Evolutionary conservation across 352 stramenopile species (phyloP).

Genomic region (Blastocystis sp.): DNA sequence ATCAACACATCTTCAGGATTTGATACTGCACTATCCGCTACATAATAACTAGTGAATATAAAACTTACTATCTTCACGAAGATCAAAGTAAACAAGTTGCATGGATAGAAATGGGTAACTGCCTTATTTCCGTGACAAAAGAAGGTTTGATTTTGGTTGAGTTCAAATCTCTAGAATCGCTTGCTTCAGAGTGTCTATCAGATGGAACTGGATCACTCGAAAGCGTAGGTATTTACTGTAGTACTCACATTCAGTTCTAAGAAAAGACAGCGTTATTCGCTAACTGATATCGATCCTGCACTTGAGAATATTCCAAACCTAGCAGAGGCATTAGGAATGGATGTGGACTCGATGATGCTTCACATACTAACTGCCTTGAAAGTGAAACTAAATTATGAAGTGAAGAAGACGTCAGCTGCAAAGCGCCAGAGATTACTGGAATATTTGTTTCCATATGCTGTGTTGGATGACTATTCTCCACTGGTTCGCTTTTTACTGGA

Average conservation of each 20-base stretch:
- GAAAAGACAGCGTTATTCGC: slow-evolving; percentile 17
- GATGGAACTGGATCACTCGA: neutral
- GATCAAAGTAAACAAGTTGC: slow-evolving; percentile 57
- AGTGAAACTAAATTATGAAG: slow-evolving; percentile 43
- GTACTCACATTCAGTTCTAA: neutral
- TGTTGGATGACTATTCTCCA: slow-evolving; percentile 51
- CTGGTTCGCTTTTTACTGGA: slow-evolving; percentile 30
- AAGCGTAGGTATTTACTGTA: neutral
- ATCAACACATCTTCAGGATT: slow-evolving; percentile 18
- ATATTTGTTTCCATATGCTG: slow-evolving; percentile 51
- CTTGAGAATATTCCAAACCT: slow-evolving; percentile 30
- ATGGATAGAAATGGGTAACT: neutral
- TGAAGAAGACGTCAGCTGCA: slow-evolving; percentile 6
- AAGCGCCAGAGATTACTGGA: slow-evolving; percentile 50
- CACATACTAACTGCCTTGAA: slow-evolving; percentile 45
- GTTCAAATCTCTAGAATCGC: too few species aligned
- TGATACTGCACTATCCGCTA: neutral
- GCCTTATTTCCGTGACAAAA: neutral
- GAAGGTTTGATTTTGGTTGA: too few species aligned
- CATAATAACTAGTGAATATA: neutral
- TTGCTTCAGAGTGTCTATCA: too few species aligned
- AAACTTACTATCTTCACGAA: neutral
- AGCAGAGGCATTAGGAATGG: neutral
- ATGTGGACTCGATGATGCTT: neutral
- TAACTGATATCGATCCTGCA: slow-evolving; percentile 27